phyloP scores from a whole-genome alignment of 352 stramenopile genomes.

The Thraustotheca clavata region DNA sequence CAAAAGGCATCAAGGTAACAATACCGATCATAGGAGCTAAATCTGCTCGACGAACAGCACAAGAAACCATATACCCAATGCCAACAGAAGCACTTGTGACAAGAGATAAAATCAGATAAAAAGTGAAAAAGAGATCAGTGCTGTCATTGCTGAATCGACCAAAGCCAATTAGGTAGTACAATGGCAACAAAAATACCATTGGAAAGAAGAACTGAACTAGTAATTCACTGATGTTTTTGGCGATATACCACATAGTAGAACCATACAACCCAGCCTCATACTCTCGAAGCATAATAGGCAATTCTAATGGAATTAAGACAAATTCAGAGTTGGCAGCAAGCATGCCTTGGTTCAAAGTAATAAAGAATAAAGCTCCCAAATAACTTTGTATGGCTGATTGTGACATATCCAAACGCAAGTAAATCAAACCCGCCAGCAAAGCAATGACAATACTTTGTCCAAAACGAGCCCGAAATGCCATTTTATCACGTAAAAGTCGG shows the following conservation, averaged over 20 bases:
- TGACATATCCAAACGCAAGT: slow-evolving; percentile 33
- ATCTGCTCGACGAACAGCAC: slow-evolving; percentile 25
- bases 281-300: slow-evolving; percentile 37
- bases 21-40: slow-evolving; percentile 33
- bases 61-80: slow-evolving; percentile 34
- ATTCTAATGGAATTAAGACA: slow-evolving; percentile 32
- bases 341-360: slow-evolving; percentile 42
- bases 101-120: slow-evolving; percentile 34
- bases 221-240: slow-evolving; percentile 46
- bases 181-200: slow-evolving; percentile 31
- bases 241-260: slow-evolving; percentile 34
- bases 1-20: slow-evolving; percentile 32
- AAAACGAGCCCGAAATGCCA: slow-evolving; percentile 25
- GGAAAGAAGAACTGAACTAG: slow-evolving; percentile 37
- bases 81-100: slow-evolving; percentile 31
- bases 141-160: slow-evolving; percentile 26
- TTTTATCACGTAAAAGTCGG: slow-evolving; percentile 30
- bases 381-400: slow-evolving; percentile 38
- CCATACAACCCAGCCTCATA: slow-evolving; percentile 33
- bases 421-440: slow-evolving; percentile 38
- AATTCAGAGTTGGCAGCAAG: slow-evolving; percentile 29
- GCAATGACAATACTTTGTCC: slow-evolving; percentile 30
- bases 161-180: slow-evolving; percentile 39
- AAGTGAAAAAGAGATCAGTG: slow-evolving; percentile 28
- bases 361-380: slow-evolving; percentile 36